A percentile compares a stretch with the other conserved stretches of the same genome.
These are phyloP conservation scores for Ceratobasidium sp. DNA, from an alignment of 1,284 basidiomycete species.

Conservation along the genomic window DNA sequence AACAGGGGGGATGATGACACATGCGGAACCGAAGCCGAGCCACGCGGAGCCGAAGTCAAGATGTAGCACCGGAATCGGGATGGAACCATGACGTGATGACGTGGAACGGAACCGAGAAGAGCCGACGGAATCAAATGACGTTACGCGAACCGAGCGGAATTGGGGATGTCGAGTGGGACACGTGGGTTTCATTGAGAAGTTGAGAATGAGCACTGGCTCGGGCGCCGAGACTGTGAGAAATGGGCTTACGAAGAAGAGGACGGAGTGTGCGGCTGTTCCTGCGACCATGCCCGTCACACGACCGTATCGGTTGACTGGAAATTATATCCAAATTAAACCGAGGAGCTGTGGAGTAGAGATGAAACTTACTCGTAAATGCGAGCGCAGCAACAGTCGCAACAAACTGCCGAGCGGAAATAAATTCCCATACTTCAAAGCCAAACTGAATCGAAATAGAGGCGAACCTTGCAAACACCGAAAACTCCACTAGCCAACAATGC, in stretches of 20 bases:
- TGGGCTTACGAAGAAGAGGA: slow-evolving; percentile 46
- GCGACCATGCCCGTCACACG: slow-evolving; percentile 45
- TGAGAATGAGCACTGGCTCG: no score
- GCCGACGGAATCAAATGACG: not conserved
- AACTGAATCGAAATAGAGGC: not conserved
- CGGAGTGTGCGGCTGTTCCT: slow-evolving; percentile 34
- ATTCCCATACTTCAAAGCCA: not conserved
- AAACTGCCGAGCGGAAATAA: not conserved
- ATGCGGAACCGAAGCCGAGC: not conserved
- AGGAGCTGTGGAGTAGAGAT: not conserved
- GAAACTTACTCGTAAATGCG: slow-evolving; percentile 10
- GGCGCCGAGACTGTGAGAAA: no score
- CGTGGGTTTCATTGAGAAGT: no score
- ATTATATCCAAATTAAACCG: no score
- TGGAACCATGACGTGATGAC: no score
- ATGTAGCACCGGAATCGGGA: no score
- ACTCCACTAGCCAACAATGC: slow-evolving; percentile 47
- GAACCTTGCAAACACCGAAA: slow-evolving; percentile 47
- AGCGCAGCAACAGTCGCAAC: slow-evolving; percentile 43
- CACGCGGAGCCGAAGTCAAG: no score
- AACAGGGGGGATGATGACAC: not conserved
- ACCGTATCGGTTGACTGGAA: slow-evolving; percentile 45
- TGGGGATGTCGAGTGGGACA: no score
- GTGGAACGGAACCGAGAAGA: not conserved
- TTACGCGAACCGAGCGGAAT: not conserved